Conservation (phyloP, 2,329 filamentous ascomycete genomes). For the Neodidymelliopsis sp. region DNA sequence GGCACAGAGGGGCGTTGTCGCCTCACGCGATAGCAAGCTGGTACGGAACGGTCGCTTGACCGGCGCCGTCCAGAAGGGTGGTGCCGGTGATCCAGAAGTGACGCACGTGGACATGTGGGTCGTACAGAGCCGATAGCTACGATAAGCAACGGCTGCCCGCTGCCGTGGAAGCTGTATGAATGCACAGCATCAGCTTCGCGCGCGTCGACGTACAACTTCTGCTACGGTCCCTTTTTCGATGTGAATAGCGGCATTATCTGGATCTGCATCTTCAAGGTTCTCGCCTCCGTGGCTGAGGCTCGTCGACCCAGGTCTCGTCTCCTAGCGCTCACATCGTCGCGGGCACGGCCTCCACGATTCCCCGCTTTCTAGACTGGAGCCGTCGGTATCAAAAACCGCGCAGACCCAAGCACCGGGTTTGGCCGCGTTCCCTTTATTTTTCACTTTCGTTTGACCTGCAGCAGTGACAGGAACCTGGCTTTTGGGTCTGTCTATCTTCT, state of each 20-base stretch:
- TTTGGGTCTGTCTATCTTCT: slow-evolving; percentile 1
- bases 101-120: slow-evolving; percentile 28
- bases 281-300: slow-evolving; percentile 14
- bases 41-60: slow-evolving; percentile 26
- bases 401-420: slow-evolving; percentile 35
- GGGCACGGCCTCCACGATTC: slow-evolving; percentile 17
- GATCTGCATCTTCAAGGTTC: slow-evolving; percentile 1
- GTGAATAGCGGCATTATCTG: neutral
- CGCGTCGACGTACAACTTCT: neutral
- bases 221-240: neutral
- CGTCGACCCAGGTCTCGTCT: slow-evolving; percentile 13
- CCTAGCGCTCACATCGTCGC: slow-evolving; percentile 21
- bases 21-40: slow-evolving; percentile 24
- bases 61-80: slow-evolving; percentile 12
- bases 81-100: slow-evolving; percentile 23
- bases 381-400: slow-evolving; percentile 32
- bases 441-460: slow-evolving; percentile 12
- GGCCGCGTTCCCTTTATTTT: slow-evolving; percentile 15
- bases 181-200: slow-evolving; percentile 1
- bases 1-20: no score
- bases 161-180: slow-evolving; percentile 12
- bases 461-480: slow-evolving; percentile 1
- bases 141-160: slow-evolving; percentile 24
- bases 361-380: slow-evolving; percentile 32
- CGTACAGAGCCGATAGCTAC: slow-evolving; percentile 11